These are phyloP conservation scores for Saururus chinensis DNA, from an alignment of 164 flowering plant genomes.

Conservation along the genomic window DNA sequence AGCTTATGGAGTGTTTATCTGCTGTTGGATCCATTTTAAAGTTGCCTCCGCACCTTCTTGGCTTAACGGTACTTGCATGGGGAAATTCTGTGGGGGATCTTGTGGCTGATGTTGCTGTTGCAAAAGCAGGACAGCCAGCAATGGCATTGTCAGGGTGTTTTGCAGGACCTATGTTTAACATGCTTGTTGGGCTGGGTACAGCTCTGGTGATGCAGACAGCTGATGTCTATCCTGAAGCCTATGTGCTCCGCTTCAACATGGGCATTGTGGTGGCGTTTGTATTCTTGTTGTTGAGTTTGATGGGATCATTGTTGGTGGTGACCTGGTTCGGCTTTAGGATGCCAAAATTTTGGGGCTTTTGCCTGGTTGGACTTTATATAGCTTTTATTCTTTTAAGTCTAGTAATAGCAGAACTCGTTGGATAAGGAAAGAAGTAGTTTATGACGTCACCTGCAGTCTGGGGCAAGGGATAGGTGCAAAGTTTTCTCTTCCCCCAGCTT, in stretches of 20 bases:
- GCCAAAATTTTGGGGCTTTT: constrained; percentile 94
- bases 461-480: not conserved
- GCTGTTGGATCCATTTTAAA: constrained; percentile 64
- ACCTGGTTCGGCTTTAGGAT: constrained; percentile 85
- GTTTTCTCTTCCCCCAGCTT: not conserved
- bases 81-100: constrained; percentile 99
- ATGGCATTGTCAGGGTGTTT: constrained; percentile 99
- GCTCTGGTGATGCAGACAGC: constrained; percentile 75
- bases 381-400: constrained; percentile 55
- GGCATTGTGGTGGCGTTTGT: constrained; percentile 86
- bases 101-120: constrained; percentile 96
- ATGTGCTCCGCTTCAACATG: constrained; percentile 61
- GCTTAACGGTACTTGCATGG: constrained; percentile 97
- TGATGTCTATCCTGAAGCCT: constrained; percentile 63
- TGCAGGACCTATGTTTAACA: constrained; percentile 98
- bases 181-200: constrained; percentile 92
- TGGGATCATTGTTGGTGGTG: constrained; percentile 85
- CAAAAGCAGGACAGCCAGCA: constrained; percentile 94
- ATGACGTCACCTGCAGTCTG: not conserved
- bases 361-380: constrained; percentile 77
- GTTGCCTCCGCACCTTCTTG: constrained; percentile 75
- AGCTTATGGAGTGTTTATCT: constrained; percentile 75
- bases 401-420: constrained; percentile 55
- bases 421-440: constrained; percentile 10
- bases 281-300: constrained; percentile 79